Base-by-base conservation (phyloP, 176 grass and related monocot genomes). In the Raddia guianensis region DNA sequence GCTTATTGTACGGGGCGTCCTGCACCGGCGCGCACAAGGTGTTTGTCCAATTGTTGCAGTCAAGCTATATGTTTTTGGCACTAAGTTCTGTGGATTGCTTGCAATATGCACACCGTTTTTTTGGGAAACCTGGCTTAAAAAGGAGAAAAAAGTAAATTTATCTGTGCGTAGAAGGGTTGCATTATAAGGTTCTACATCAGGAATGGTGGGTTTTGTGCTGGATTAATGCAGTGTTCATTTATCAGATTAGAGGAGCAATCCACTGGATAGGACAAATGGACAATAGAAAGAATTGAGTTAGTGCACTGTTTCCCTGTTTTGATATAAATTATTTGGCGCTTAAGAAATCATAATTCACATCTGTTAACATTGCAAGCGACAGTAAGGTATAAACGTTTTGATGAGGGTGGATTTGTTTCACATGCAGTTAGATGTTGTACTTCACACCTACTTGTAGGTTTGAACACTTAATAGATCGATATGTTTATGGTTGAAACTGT, bases 1-100 rank as follows among this genome's bases (percentile, higher is more conserved):
- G 13, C 3, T 44, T 2, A 3, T 12, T 70, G 27, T 48, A 2
- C 9, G 11, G 44, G 57, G 27, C 42, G 43, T 14, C 48, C 20
- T 9, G 11, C 49, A 50, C 48, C 4, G 21, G 20, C 15, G 66
- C 82, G 66, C 59, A 60, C 66, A 9, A 50, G 43, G 73, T 82
- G 87, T 73, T 86, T 71, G 77, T 66, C 8, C 10, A 77, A 82
- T 82, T 85, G 73, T 66, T 2, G 7, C 5, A 67, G 9, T 9
- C 58, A 6, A 14, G 6, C 1, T 15, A 3, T 58, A 45, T 49
- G 16, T 18, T 34, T 59, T 57, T 44, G 46, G 10, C 0, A 33
- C 16, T 65, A n/a, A 32, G 40, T 14, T 60, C 13, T 65, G 11
- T 18, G 16, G 44, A 12, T 11, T 63, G 1, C 45, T 37, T 46